phyloP scores from a whole-genome alignment of 2,329 filamentous ascomycete species.

The Aspergillus candidus region DNA sequence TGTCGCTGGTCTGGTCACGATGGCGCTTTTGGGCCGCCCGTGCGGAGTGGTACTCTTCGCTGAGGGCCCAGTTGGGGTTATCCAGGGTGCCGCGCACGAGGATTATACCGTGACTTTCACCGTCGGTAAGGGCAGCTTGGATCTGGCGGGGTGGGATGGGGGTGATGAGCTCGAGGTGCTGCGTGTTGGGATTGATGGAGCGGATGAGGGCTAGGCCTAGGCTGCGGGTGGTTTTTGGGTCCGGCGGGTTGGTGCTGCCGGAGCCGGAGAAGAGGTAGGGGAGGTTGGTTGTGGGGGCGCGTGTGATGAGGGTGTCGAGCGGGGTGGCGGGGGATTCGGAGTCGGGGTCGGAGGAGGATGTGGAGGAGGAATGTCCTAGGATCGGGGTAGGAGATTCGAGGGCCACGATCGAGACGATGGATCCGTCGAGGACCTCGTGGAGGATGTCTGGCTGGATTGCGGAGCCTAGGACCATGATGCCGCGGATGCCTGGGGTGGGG shows the following conservation, averaged over 20 bases:
- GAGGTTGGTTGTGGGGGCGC: constrained; percentile 40
- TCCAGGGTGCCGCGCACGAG: constrained; percentile 45
- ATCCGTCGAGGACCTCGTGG: constrained; percentile 47
- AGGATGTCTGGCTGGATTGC: constrained; percentile 44
- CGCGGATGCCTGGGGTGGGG: constrained; percentile 40
- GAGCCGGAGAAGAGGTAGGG: constrained; percentile 46
- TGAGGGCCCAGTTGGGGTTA: constrained; percentile 42
- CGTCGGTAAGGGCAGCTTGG: constrained; percentile 18
- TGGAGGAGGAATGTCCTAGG: constrained; percentile 5
- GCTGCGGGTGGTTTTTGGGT: constrained; percentile 44
- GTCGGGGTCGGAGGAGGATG: constrained; percentile 6
- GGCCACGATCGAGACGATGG: constrained; percentile 49
- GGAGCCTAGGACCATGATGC: constrained; percentile 49
- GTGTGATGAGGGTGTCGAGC: constrained; percentile 26
- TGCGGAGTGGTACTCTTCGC: constrained; percentile 38
- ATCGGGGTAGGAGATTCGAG: constrained; percentile 38
- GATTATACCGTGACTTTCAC: constrained; percentile 37
- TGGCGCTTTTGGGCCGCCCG: constrained; percentile 32
- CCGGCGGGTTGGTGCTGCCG: constrained; percentile 38
- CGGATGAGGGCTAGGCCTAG: constrained; percentile 47
- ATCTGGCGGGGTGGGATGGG: constrained; percentile 37
- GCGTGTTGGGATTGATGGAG: constrained; percentile 33
- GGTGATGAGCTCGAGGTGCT: constrained; percentile 44
- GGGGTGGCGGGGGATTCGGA: constrained; percentile 16
- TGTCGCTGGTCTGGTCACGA: constrained; percentile 18